Conservation (phyloP, 768 basidiomycete species). For the Leccinum olivaceopallidum region DNA sequence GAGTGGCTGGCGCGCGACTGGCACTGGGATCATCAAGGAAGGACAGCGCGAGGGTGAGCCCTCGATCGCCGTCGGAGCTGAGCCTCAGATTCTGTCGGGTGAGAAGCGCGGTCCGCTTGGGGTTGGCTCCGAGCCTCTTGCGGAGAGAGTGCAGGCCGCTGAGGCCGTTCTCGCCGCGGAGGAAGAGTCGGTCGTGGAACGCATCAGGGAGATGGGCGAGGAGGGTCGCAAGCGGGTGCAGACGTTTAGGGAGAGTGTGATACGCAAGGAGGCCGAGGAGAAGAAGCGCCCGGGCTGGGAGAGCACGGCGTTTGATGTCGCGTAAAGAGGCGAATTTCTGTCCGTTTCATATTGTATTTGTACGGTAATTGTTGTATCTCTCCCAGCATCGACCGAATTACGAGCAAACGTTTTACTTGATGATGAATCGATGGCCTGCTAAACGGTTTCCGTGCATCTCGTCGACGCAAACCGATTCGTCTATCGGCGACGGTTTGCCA, state of each 20-base stretch:
- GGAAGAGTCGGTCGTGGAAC: slow-evolving; percentile 33
- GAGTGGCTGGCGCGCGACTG: slow-evolving; percentile 54
- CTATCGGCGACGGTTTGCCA: no score
- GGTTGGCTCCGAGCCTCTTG: slow-evolving; percentile 43
- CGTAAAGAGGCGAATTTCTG: neutral
- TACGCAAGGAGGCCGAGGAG: slow-evolving; percentile 42
- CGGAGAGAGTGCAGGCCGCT: slow-evolving; percentile 3
- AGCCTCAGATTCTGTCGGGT: slow-evolving; percentile 70
- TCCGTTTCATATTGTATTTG: neutral
- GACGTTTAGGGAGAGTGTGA: slow-evolving; percentile 46
- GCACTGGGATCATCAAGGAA: slow-evolving; percentile 63
- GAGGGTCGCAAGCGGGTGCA: slow-evolving; percentile 38
- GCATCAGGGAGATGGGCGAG: slow-evolving; percentile 32
- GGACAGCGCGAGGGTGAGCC: slow-evolving; percentile 34
- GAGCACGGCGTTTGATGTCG: slow-evolving; percentile 48
- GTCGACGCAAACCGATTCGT: no score
- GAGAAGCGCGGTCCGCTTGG: slow-evolving; percentile 70
- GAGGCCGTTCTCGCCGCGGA: neutral
- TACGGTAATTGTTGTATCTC: neutral
- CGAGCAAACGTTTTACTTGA: no score
- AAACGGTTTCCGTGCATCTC: no score
- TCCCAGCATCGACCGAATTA: neutral
- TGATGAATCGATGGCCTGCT: no score
- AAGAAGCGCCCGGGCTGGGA: slow-evolving; percentile 44
- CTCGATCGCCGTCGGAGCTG: slow-evolving; percentile 65